Base-by-base conservation (phyloP, 305 asterid species). In the Fraxinus baroniana region DNA sequence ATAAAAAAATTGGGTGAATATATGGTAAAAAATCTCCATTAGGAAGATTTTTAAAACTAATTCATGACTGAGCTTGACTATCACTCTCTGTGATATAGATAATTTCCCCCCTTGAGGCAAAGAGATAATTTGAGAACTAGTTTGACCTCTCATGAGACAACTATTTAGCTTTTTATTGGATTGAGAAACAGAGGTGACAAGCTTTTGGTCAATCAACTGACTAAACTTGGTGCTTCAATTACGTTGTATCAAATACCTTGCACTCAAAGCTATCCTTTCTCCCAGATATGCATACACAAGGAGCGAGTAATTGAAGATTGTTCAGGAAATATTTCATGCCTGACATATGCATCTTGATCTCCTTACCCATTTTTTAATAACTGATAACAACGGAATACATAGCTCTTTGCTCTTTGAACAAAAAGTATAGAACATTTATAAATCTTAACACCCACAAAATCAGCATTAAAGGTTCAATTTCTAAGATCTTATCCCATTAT, bases 71-170 rank as follows among this genome's bases (percentile, higher is more conserved):
- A 55, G 32, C 71, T 57, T 57, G 72, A 66, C 74, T 24, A 64
- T 66, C 76, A 85, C 83, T 66, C 85, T 64, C 49, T 80, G 80
- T 73, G 79, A 88, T 79, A 49, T 4, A 15, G 22, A 15, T 49
- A 4, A 4, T 49, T 17, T 15, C 18, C 60, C 7, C 60, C 60
- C 20, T 46, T 6, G 5, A 15, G 7, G 60, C 20, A 49, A 15
- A 49, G 20, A 17, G 62, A 49, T 1, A 49, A 49, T 49, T 49
- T 49, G 62, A 49, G 15, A 8, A 18, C 12, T 26, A 64, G 26
- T 24, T 49, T 49, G 62, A 49, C 62, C 62, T 49, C 20, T 49
- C 62, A 49, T 15, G 62, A 49, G 62, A 49, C 20, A 49, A 49
- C 20, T 49, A 49, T 49, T 49, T 49, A 15, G 20, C 62, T 64